Conservation (phyloP, 495 filamentous ascomycete species). For the Trichodelitschia bisporula region DNA sequence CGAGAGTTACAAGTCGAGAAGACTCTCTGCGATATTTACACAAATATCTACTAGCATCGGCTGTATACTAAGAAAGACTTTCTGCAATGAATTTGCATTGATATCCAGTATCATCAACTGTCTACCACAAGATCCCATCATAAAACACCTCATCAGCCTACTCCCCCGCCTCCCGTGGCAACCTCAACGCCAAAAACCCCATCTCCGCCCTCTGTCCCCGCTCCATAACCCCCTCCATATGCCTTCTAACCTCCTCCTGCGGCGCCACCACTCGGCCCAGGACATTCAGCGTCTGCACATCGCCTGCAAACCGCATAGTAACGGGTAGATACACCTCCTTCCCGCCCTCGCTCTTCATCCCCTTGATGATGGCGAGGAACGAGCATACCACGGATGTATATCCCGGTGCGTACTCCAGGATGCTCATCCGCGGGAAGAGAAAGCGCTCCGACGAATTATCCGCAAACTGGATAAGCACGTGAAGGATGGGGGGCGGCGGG, state of each 20-base stretch:
- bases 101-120: too few relatives aligned
- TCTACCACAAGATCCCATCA: too few relatives aligned
- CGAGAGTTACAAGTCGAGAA: too few relatives aligned
- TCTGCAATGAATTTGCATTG: too few relatives aligned
- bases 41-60: too few relatives aligned
- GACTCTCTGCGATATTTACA: too few relatives aligned
- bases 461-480: conserved; percentile 59
- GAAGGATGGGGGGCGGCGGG: conserved; percentile 33
- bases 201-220: conserved; percentile 15
- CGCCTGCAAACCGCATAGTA: conserved; percentile 50
- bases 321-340: conserved; percentile 45
- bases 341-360: conserved; percentile 13
- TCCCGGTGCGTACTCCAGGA: conserved; percentile 41
- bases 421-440: conserved; percentile 64
- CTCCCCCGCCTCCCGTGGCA: conserved; percentile 9
- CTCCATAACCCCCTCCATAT: conserved; percentile 26
- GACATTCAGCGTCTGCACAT: conserved; percentile 40
- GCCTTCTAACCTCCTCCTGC: conserved; percentile 47
- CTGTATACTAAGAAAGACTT: too few relatives aligned
- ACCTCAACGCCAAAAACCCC: conserved; percentile 13
- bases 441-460: conserved; percentile 63
- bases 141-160: conserved; percentile 4
- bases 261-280: conserved; percentile 58
- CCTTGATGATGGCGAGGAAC: conserved; percentile 39
- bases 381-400: conserved; percentile 28